Conservation (phyloP, 495 filamentous ascomycete species). For the Bathelium albidoporum region DNA sequence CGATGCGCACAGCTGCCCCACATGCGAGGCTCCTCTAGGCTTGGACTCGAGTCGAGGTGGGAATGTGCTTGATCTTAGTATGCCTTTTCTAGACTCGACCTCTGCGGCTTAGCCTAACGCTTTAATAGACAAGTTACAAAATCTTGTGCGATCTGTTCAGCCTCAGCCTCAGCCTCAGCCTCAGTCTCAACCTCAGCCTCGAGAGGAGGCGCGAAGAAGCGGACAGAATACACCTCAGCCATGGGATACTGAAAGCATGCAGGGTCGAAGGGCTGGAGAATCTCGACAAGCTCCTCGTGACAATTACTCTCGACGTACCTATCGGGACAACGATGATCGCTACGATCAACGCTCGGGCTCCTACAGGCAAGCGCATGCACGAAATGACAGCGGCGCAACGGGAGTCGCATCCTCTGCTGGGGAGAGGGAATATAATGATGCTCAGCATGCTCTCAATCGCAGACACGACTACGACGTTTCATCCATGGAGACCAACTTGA, state of each 20-base stretch:
- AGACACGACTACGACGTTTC: slow-evolving; percentile 94
- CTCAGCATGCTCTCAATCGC: slow-evolving; percentile 38
- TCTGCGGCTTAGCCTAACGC: background rate
- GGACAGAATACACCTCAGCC: slow-evolving; percentile 45
- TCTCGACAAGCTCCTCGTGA: slow-evolving; percentile 12
- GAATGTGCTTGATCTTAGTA: slow-evolving; percentile 90
- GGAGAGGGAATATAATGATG: slow-evolving; percentile 55
- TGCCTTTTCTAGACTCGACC: slow-evolving; percentile 3
- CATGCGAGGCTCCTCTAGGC: slow-evolving; percentile 85
- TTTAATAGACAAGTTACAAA: slow-evolving; percentile 80
- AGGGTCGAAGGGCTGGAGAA: slow-evolving; percentile 33
- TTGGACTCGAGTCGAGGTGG: slow-evolving; percentile 92
- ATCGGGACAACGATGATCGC: slow-evolving; percentile 17
- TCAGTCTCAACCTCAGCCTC: too few species aligned
- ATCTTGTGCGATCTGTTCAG: slow-evolving; percentile 79
- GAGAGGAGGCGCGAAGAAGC: slow-evolving; percentile 39
- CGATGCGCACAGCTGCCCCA: slow-evolving; percentile 89
- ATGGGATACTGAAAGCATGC: slow-evolving; percentile 47
- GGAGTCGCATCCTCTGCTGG: slow-evolving; percentile 49
- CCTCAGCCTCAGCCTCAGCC: too few species aligned
- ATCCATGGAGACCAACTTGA: slow-evolving; percentile 83
- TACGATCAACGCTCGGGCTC: slow-evolving; percentile 11
- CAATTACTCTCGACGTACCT: background rate
- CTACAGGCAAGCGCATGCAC: slow-evolving; percentile 36
- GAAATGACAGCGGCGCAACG: slow-evolving; percentile 66